Conservation (phyloP, 352 stramenopile genomes). For the Phytophthora litchii region DNA sequence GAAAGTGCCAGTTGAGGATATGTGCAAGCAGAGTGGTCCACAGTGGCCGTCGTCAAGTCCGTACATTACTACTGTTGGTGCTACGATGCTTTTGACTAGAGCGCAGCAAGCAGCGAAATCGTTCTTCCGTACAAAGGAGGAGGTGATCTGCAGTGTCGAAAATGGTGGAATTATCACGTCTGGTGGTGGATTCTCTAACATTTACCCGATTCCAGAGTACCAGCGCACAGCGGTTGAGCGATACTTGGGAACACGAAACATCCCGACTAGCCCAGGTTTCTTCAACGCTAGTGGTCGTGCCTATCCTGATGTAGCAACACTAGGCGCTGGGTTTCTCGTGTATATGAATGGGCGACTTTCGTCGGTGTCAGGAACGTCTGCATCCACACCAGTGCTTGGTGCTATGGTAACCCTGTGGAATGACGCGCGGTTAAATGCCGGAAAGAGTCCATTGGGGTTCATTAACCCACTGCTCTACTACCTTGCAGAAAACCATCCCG, state of each 20-base stretch:
- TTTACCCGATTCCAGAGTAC: constrained; percentile 78
- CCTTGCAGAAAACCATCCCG: constrained; percentile 51
- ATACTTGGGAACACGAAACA: constrained; percentile 66
- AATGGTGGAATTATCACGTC: constrained; percentile 79
- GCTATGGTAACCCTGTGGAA: constrained; percentile 92
- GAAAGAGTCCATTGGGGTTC: constrained; percentile 86
- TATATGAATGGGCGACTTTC: constrained; percentile 56
- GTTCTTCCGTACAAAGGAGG: constrained; percentile 73
- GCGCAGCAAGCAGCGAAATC: constrained; percentile 32
- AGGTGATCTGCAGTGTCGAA: constrained; percentile 80
- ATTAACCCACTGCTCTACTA: constrained; percentile 89
- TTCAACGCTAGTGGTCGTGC: constrained; percentile 88
- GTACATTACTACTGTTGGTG: constrained; percentile 92
- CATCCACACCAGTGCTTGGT: constrained; percentile 82
- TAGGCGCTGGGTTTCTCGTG: constrained; percentile 75
- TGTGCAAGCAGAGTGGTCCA: constrained; percentile 67
- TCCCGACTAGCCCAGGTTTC: constrained; percentile 54
- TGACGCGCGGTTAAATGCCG: constrained; percentile 75
- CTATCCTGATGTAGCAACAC: constrained; percentile 89
- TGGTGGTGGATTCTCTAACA: constrained; percentile 90
- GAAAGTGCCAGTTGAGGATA: constrained; percentile 54
- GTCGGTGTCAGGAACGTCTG: constrained; percentile 82
- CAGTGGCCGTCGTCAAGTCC: constrained; percentile 85
- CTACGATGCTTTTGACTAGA: constrained; percentile 71
- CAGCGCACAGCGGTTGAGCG: constrained; percentile 63